Evolutionary conservation across 106 monocot species (phyloP), one percentile per base, ranked within the genome.

Genomic region (Allium fistulosum): DNA sequence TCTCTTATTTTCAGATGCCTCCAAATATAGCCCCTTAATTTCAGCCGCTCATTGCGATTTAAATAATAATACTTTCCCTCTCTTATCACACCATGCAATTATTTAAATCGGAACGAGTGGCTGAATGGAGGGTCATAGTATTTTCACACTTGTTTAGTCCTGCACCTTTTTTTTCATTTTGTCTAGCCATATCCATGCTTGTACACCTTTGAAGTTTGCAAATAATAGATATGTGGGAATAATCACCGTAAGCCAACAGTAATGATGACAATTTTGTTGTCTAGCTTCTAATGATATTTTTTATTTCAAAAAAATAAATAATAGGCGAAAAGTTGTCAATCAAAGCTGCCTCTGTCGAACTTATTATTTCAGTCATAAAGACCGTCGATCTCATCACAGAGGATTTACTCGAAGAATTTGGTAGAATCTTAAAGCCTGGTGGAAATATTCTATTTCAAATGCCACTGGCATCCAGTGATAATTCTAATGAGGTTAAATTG

Each of bases 381-480:
- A 76, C 70, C 9, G 45, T 61, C 16, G 81, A 81, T 9, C 53
- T 69, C 48, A 56, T 84, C 74, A 57, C 75, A 11, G 73, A 78
- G 15, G 66, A 74, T 61, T 79, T 74, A 81, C 17, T 96, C 67
- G 73, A 78, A 58, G 92, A 96, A 69, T 78, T 86, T 12, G 62
- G 74, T 12, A 80, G 92, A 62, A 80, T 92, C 57, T 58, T 92
- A 53, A 88, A 88, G 69, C 88, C 91, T 26, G 57, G 88, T 60
- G 83, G 88, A 4, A 76, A 72, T 61, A 37, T 88, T 56, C 7
- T 82, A 22, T 52, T 82, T 2, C 91, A 91, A 67, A 17, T 56
- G 49, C 70, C 18, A 69, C 51, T 73, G 9, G 5, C 47, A 17
- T 51, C 53, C 26, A 48, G 10, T 11, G 76, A 87, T 49, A 63